These are phyloP conservation scores for Roridomyces roridus DNA, from an alignment of 768 basidiomycete genomes.

Conservation along the genomic window DNA sequence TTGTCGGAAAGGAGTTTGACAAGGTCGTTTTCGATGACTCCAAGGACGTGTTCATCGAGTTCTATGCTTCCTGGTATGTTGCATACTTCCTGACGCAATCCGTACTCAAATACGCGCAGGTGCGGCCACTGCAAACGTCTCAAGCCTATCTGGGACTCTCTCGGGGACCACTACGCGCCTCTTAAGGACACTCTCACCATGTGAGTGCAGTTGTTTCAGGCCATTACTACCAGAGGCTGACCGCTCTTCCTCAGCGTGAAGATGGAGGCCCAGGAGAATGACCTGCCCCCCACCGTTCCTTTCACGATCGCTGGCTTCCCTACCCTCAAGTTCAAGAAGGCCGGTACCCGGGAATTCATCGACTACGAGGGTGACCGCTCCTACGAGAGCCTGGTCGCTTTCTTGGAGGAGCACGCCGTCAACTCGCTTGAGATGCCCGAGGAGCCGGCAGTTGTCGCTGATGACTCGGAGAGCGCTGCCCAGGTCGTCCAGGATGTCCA, in stretches of 20 bases:
- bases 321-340: constrained; percentile 95
- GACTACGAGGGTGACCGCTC: constrained; percentile 95
- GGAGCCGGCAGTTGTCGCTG: constrained; percentile 28
- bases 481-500: constrained; percentile 40
- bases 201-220: constrained; percentile 49
- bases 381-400: constrained; percentile 83
- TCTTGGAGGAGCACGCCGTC: constrained; percentile 82
- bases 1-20: constrained; percentile 93
- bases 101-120: constrained; percentile 44
- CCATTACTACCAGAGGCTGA: not conserved
- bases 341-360: constrained; percentile 84
- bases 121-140: constrained; percentile 98
- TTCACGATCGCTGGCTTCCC: constrained; percentile 94
- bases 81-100: constrained; percentile 1
- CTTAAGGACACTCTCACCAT: constrained; percentile 80
- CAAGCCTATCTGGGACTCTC: constrained; percentile 90
- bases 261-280: constrained; percentile 96
- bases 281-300: constrained; percentile 84
- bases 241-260: constrained; percentile 68
- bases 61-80: constrained; percentile 93
- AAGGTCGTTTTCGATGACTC: constrained; percentile 82
- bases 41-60: constrained; percentile 96
- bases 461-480: constrained; percentile 40
- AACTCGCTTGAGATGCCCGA: constrained; percentile 63
- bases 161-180: constrained; percentile 83